These are phyloP conservation scores for Clonostachys solani DNA, from an alignment of 2,329 filamentous ascomycete species.

Conservation along the genomic window DNA sequence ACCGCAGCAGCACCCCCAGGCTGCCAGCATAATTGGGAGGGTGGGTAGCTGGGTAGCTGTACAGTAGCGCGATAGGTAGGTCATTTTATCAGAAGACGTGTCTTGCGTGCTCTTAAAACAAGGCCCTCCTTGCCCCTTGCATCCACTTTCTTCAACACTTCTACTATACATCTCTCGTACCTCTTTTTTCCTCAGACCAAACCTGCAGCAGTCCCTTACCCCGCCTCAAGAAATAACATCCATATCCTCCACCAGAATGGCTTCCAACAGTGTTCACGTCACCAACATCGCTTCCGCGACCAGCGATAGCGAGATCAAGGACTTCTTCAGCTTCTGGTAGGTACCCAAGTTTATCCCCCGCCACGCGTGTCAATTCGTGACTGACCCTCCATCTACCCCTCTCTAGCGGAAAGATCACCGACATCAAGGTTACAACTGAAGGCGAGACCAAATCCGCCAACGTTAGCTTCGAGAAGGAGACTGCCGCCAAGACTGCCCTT, in stretches of 20 bases:
- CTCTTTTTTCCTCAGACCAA: conserved; percentile 1
- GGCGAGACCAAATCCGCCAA: conserved; percentile 75
- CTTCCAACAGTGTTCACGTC: conserved; percentile 71
- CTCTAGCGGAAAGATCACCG: conserved; percentile 81
- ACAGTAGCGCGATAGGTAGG: no score
- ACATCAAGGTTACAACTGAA: conserved; percentile 68
- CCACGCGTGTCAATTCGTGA: not conserved
- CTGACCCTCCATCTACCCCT: not conserved
- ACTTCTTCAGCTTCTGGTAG: conserved; percentile 97
- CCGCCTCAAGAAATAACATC: not conserved
- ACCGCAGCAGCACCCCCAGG: no score
- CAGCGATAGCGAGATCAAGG: conserved; percentile 83
- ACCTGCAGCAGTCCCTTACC: conserved; percentile 1
- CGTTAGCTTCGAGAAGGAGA: conserved; percentile 96
- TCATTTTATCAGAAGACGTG: not conserved
- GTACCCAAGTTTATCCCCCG: conserved; percentile 11
- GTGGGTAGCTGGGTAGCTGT: no score
- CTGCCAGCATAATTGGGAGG: no score
- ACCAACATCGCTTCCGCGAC: conserved; percentile 83
- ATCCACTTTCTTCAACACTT: conserved; percentile 30
- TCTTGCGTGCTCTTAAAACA: not conserved
- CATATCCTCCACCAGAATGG: conserved; percentile 35
- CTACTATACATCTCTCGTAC: conserved; percentile 24
- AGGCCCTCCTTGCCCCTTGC: not conserved
- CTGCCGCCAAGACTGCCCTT: conserved; percentile 92